Percentiles rank a stretch among this genome's conserved stretches.
Evolutionary conservation across 352 stramenopile species (phyloP).

Genomic region (Pythium sp.): DNA sequence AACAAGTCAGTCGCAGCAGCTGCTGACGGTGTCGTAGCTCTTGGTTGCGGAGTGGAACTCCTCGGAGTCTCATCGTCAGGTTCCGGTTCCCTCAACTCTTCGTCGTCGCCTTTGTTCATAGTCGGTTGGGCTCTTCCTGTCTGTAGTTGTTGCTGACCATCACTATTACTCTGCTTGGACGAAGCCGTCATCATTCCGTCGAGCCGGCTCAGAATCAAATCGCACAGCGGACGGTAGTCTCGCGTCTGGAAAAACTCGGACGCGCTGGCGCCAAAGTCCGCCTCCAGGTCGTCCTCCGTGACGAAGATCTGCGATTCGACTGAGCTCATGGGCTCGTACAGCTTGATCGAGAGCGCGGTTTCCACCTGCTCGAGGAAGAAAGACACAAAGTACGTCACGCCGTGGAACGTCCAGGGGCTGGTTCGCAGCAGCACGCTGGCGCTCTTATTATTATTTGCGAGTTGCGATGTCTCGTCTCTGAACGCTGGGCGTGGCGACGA

Average conservation of each 20-base stretch:
- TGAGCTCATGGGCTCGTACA: slow-evolving; percentile 78
- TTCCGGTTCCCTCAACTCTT: neutral
- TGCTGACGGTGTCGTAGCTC: too few species aligned
- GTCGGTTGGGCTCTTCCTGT: neutral
- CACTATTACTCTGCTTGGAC: neutral
- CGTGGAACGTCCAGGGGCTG: slow-evolving; percentile 63
- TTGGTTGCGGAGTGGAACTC: neutral
- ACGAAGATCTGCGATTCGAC: slow-evolving; percentile 72
- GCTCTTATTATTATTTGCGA: slow-evolving; percentile 8
- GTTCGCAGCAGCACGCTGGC: slow-evolving; percentile 45
- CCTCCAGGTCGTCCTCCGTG: slow-evolving; percentile 43
- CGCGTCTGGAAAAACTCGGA: slow-evolving; percentile 38
- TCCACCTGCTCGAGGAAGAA: slow-evolving; percentile 56
- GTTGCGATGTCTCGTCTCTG: neutral
- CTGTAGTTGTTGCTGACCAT: slow-evolving; percentile 9
- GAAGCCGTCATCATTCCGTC: slow-evolving; percentile 46
- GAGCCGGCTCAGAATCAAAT: slow-evolving; percentile 59
- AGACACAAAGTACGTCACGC: slow-evolving; percentile 78
- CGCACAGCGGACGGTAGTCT: slow-evolving; percentile 52
- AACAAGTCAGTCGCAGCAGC: slow-evolving; percentile 8
- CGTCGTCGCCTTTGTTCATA: neutral
- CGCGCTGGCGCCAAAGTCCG: slow-evolving; percentile 51
- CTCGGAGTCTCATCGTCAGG: neutral
- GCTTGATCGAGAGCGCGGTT: slow-evolving; percentile 55
- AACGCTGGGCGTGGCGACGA: slow-evolving; percentile 13